Percentiles rank a stretch among this genome's conserved stretches.
These are phyloP conservation scores for Zizania palustris DNA, from an alignment of 202 grass and related monocot genomes.

Conservation along the genomic window DNA sequence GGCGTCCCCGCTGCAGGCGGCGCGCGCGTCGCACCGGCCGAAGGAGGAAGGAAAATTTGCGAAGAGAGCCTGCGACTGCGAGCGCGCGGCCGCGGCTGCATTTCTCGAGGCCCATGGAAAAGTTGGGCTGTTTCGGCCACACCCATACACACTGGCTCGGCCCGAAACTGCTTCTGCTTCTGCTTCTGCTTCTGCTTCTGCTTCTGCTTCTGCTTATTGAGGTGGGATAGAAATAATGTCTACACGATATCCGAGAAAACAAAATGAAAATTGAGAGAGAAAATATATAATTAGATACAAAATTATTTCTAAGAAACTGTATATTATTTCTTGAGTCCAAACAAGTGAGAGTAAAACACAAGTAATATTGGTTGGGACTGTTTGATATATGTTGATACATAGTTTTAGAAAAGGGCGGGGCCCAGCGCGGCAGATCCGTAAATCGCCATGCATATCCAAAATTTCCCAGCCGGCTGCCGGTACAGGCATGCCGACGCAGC, in stretches of 20 bases:
- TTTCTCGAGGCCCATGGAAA: too few species aligned
- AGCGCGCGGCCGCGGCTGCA: neutral
- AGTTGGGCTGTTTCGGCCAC: neutral
- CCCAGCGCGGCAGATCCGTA: conserved; percentile 11
- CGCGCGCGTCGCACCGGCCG: neutral
- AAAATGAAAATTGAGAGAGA: too few species aligned
- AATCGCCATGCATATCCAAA: conserved; percentile 31
- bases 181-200: too few species aligned
- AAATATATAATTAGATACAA: too few species aligned
- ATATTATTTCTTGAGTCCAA: too few species aligned
- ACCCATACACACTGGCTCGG: neutral
- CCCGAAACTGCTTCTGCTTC: neutral
- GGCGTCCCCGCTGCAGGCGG: neutral
- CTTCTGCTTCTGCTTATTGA: too few species aligned
- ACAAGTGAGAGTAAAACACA: too few species aligned
- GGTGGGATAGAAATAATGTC: too few species aligned
- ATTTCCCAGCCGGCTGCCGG: neutral
- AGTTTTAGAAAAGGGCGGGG: conserved; percentile 2
- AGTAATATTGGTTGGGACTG: too few species aligned
- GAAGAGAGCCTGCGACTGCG: neutral
- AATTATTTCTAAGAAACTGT: too few species aligned
- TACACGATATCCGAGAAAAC: too few species aligned
- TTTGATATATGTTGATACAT: conserved; percentile 18
- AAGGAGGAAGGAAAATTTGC: too few species aligned
- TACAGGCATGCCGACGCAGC: conserved; percentile 8